Evolutionary conservation across 192 early-diverging fungal species (phyloP), one percentile per base, ranked within the genome.

Genomic region (Obelidium mucronatum): DNA sequence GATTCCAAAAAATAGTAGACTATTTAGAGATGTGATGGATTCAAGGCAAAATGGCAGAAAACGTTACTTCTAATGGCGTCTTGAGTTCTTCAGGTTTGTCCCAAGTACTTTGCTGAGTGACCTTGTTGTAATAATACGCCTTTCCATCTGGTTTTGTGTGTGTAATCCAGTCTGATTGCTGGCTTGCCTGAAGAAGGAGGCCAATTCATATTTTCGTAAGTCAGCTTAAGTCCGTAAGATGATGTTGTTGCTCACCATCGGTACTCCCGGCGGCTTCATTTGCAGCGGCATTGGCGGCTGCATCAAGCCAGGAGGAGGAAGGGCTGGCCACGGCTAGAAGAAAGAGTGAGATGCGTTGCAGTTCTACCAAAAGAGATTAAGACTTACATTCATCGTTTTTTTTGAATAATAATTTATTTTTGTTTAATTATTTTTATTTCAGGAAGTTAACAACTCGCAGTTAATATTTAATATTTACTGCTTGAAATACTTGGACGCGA

Each of bases 1-100:
- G n/a, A n/a, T n/a, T n/a, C n/a, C n/a, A n/a, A n/a, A n/a, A n/a
- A n/a, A n/a, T 35, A 48, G 44, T 48, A 15, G 44, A 0, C 8
- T 48, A 6, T 6, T 0, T 48, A 48, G n/a, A n/a, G 58, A 13
- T 24, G 24, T 28, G 33, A 68, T 24, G 26, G 39, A 78, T 1
- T 26, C 59, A 36, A 28, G 39, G 17, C 39, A 36, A 35, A 55
- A 35, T 63, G 40, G 17, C 22, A 19, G 70, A 64, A 19, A 15
- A 31, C 39, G 93, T 73, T 89, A 91, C 85, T 80, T 89, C 84
- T n/a, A 81, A 35, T 24, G 89, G 86, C 1, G 95, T 93, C 79
- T 94, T 93, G 3, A 97, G 83, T 74, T 93, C 95, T 67, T 95
- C 91, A 22, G 97, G 97, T 79, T 97, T 97, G 60, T 99, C 94